Base-by-base conservation (phyloP, 441 rosid species). In the Euphorbia corollata region DNA sequence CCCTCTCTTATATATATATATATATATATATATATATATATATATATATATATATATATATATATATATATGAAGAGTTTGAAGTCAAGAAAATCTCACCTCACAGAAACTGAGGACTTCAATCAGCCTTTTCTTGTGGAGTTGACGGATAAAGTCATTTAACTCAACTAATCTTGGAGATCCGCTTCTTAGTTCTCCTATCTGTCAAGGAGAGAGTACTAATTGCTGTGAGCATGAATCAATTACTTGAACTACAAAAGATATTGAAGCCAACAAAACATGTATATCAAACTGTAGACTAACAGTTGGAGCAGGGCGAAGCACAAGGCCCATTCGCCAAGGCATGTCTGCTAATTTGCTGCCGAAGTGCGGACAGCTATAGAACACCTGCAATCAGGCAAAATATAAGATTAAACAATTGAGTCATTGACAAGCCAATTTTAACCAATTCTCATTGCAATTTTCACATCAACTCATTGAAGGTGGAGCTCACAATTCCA, bases 311-410 rank as follows among this genome's bases (percentile, higher is more conserved):
- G 97, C 99, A 2, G 99, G 98, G 16, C 98, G 98, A 24, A 91
- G 67, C 75, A 94, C 96, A 53, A 91, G 91, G 62, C 98, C 97
- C 97, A 91, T 91, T 69, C 94, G 87, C 97, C 92, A 91, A 27
- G 97, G 99, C 98, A 94, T 85, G 79, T 94, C 99, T 48, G 99
- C 99, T 68, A 94, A 82, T 75, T 86, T 91, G 84, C 98, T 94
- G 65, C 99, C 99, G 68, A 94, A 94, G 78, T 91, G 98, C 51
- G 98, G 99, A 77, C 96, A 94, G 79, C 98, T 94, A 74, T 94
- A 94, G 79, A 94, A 94, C 67, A 91, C 88, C 97, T 94, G 84
- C 72, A 68, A 82, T 47, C 70, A 82, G 18, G 47, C 56, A 54
- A 36, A 60, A 34, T 9, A 38, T 10, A 58, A 59, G 6, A 63